Conservation (phyloP, 768 basidiomycete species). For the Lanmaoa rubissima region DNA sequence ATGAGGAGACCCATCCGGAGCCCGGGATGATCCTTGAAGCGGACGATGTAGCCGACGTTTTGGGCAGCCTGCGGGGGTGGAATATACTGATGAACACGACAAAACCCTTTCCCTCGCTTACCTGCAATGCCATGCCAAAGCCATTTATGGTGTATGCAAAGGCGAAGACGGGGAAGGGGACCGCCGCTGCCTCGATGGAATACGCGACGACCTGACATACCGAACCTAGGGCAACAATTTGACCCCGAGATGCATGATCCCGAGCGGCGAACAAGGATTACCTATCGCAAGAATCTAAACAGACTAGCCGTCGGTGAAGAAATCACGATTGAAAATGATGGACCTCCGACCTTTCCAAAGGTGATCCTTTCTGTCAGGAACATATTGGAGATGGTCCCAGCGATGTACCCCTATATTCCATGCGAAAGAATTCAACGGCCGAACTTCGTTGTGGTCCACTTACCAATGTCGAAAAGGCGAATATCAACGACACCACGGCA, state of each 20-base stretch:
- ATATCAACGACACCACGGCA: constrained; percentile 53
- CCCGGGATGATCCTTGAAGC: constrained; percentile 35
- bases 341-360: constrained; percentile 37
- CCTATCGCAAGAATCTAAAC: constrained; percentile 39
- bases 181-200: not conserved
- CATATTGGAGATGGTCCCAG: constrained; percentile 44
- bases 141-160: constrained; percentile 3
- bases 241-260: constrained; percentile 21
- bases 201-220: constrained; percentile 2
- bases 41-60: constrained; percentile 41
- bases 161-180: not conserved
- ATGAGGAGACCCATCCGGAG: constrained; percentile 43
- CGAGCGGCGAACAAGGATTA: constrained; percentile 34
- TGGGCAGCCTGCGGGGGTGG: constrained; percentile 37
- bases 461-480: constrained; percentile 46
- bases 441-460: constrained; percentile 2
- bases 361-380: constrained; percentile 39
- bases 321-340: not conserved
- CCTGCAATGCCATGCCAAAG: constrained; percentile 5
- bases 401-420: constrained; percentile 37
- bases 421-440: constrained; percentile 18
- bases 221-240: not conserved
- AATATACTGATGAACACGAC: constrained; percentile 8
- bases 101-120: not conserved
- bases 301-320: not conserved